These are phyloP conservation scores for Yamadazyma triangularis DNA, from an alignment of 1,139 yeast genomes.

Conservation along the genomic window DNA sequence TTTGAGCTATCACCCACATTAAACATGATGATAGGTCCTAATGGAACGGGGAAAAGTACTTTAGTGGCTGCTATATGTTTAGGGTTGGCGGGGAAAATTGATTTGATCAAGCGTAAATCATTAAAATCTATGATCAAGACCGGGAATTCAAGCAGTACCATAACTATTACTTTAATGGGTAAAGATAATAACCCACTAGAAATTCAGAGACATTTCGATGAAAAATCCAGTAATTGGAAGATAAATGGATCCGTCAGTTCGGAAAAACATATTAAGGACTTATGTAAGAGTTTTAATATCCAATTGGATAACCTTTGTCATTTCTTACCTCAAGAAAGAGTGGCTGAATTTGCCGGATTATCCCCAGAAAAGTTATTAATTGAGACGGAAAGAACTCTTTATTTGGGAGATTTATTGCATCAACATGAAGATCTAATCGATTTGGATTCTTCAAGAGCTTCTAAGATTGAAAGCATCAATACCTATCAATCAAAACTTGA, in stretches of 20 bases:
- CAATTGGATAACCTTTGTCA: slow-evolving; percentile 92
- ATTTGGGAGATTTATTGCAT: slow-evolving; percentile 51
- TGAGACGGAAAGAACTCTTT: slow-evolving; percentile 82
- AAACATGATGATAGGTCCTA: slow-evolving; percentile 95
- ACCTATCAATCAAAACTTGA: slow-evolving; percentile 26
- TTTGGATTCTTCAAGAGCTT: slow-evolving; percentile 40
- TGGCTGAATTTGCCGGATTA: slow-evolving; percentile 84
- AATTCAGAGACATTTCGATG: slow-evolving; percentile 36
- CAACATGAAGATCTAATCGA: slow-evolving; percentile 56
- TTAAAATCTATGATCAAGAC: slow-evolving; percentile 73
- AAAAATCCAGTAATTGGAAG: slow-evolving; percentile 55
- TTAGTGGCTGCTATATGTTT: slow-evolving; percentile 91
- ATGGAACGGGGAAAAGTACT: slow-evolving; percentile 95
- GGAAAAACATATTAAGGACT: slow-evolving; percentile 42
- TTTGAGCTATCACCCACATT: slow-evolving; percentile 77
- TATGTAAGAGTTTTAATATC: slow-evolving; percentile 55
- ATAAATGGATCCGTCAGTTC: slow-evolving; percentile 43
- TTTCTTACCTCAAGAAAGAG: slow-evolving; percentile 92
- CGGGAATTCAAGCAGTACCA: slow-evolving; percentile 52
- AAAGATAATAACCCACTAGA: slow-evolving; percentile 21
- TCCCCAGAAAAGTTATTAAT: slow-evolving; percentile 68
- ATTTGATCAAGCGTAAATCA: slow-evolving; percentile 74
- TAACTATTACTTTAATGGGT: slow-evolving; percentile 65
- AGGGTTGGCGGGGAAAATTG: slow-evolving; percentile 81
- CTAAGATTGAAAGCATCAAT: slow-evolving; percentile 21